These are phyloP conservation scores for Allium fistulosum DNA, from an alignment of 106 monocot genomes.

Conservation along the genomic window DNA sequence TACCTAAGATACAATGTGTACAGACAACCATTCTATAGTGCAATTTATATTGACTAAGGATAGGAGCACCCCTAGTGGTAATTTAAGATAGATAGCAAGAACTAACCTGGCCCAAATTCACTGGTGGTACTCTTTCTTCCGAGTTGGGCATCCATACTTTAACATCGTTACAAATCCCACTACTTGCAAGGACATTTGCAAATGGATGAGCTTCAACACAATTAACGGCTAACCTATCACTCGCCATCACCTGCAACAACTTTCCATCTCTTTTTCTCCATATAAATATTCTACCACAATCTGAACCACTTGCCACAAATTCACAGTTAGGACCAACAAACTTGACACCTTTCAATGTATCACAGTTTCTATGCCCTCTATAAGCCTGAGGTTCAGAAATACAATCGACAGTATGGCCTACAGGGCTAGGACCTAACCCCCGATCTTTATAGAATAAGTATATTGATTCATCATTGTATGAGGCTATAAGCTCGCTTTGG, in stretches of 20 bases:
- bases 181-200: slow-evolving; percentile 55
- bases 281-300: slow-evolving; percentile 81
- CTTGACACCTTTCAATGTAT: slow-evolving; percentile 76
- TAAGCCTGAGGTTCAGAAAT: slow-evolving; percentile 24
- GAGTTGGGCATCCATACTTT: slow-evolving; percentile 82
- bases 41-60: no score
- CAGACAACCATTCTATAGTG: no score
- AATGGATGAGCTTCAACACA: slow-evolving; percentile 76
- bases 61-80: no score
- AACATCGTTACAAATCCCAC: slow-evolving; percentile 77
- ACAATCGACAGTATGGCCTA: background rate
- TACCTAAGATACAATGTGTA: no score
- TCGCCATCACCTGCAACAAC: slow-evolving; percentile 65
- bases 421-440: slow-evolving; percentile 39
- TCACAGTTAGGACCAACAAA: slow-evolving; percentile 80
- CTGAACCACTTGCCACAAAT: slow-evolving; percentile 90
- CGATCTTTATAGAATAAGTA: slow-evolving; percentile 64
- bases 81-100: no score
- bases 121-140: slow-evolving; percentile 22
- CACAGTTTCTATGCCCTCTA: slow-evolving; percentile 51
- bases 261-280: slow-evolving; percentile 81
- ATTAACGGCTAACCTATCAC: slow-evolving; percentile 66
- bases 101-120: slow-evolving; percentile 48
- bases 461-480: slow-evolving; percentile 61
- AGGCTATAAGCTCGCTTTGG: slow-evolving; percentile 63